Conservation (phyloP, 495 filamentous ascomycete genomes). For the Hypoxylon rickii region DNA sequence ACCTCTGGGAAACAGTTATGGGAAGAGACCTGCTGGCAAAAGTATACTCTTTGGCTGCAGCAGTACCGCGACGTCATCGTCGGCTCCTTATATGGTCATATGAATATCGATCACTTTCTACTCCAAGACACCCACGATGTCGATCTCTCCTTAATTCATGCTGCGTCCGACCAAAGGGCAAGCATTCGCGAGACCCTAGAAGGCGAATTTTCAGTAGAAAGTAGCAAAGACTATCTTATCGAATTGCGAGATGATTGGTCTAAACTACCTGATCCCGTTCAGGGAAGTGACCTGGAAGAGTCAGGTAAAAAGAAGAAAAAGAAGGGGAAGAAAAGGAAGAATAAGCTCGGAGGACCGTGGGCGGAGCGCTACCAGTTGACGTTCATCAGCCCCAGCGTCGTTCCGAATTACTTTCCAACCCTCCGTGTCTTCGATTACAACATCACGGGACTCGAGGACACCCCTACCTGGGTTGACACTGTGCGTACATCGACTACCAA, state of each 20-base stretch:
- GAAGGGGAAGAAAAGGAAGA: constrained; percentile 51
- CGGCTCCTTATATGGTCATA: constrained; percentile 82
- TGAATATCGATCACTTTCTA: constrained; percentile 99
- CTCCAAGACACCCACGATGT: constrained; percentile 85
- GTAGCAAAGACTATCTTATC: constrained; percentile 75
- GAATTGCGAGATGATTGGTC: constrained; percentile 81
- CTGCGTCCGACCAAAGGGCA: constrained; percentile 41
- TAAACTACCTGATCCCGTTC: constrained; percentile 65
- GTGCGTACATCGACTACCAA: constrained; percentile 2
- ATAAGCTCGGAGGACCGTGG: constrained; percentile 73
- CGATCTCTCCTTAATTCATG: constrained; percentile 55
- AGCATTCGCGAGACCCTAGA: constrained; percentile 45
- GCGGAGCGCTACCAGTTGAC: constrained; percentile 84
- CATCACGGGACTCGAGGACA: constrained; percentile 72
- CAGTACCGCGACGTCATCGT: constrained; percentile 91
- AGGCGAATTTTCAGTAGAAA: constrained; percentile 63
- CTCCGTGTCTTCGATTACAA: constrained; percentile 92
- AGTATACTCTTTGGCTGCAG: constrained; percentile 87
- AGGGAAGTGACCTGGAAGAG: constrained; percentile 38
- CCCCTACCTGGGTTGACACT: constrained; percentile 49
- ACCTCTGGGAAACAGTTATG: constrained; percentile 81
- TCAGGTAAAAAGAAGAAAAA: constrained; percentile 41
- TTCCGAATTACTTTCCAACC: constrained; percentile 92
- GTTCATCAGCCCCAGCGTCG: constrained; percentile 79
- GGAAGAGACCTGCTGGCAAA: constrained; percentile 97